phyloP scores from a whole-genome alignment of 805 yeast species.

The Zygosaccharomyces siamensis region DNA sequence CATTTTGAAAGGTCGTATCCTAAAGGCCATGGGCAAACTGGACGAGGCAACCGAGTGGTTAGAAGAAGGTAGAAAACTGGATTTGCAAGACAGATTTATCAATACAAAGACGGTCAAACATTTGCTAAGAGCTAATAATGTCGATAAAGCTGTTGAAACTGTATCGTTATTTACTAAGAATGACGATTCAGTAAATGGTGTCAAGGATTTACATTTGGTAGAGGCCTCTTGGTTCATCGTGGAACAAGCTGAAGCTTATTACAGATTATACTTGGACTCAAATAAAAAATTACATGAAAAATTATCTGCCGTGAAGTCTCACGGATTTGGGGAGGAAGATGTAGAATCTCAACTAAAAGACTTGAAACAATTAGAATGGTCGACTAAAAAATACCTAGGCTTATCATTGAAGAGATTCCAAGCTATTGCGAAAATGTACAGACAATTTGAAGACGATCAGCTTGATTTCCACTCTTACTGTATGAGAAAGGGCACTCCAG shows the following conservation, averaged over 20 bases:
- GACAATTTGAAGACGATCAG: slow-evolving; percentile 76
- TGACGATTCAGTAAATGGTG: slow-evolving; percentile 75
- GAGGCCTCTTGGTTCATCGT: slow-evolving; percentile 87
- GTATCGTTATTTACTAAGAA: slow-evolving; percentile 82
- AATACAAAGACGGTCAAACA: slow-evolving; percentile 87
- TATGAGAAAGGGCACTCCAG: slow-evolving; percentile 83
- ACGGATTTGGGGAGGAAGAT: slow-evolving; percentile 20
- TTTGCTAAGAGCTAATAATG: slow-evolving; percentile 64
- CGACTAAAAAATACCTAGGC: slow-evolving; percentile 49
- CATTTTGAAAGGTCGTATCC: slow-evolving; percentile 72
- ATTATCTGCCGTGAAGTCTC: slow-evolving; percentile 5
- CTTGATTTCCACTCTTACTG: slow-evolving; percentile 92
- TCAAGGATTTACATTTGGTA: slow-evolving; percentile 79
- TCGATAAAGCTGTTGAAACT: slow-evolving; percentile 67
- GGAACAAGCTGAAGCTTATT: slow-evolving; percentile 81
- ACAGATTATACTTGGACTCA: slow-evolving; percentile 47
- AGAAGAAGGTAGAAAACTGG: slow-evolving; percentile 67
- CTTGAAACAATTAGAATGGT: slow-evolving; percentile 40
- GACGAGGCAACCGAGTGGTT: slow-evolving; percentile 59
- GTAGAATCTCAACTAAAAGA: slow-evolving; percentile 28
- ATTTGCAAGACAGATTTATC: slow-evolving; percentile 86
- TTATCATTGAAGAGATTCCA: slow-evolving; percentile 74
- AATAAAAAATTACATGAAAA: slow-evolving; percentile 20
- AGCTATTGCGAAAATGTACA: slow-evolving; percentile 61
- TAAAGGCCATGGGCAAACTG: slow-evolving; percentile 64